Conservation (phyloP, 352 stramenopile genomes). For the Peronosclerospora sorghi region DNA sequence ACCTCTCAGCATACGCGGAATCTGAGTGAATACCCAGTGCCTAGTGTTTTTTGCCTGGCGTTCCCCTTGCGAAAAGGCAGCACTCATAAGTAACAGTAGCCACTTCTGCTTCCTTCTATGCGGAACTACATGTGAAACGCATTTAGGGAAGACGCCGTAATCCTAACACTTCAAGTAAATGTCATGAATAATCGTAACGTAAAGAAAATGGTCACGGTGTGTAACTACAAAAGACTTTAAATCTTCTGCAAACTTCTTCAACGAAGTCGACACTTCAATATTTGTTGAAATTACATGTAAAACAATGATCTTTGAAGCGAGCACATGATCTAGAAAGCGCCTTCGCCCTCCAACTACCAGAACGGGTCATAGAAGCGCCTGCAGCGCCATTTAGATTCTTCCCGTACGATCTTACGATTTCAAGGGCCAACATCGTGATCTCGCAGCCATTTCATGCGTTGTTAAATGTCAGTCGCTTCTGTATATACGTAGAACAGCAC, state of each 20-base stretch:
- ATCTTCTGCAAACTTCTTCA: constrained; percentile 47
- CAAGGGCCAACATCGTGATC: constrained; percentile 49
- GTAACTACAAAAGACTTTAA: too few relatives aligned
- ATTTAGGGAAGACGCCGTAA: too few relatives aligned
- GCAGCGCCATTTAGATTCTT: constrained; percentile 46
- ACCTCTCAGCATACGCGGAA: too few relatives aligned
- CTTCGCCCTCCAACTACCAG: constrained; percentile 45
- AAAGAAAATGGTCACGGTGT: too few relatives aligned
- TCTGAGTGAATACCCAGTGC: too few relatives aligned
- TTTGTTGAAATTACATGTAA: constrained; percentile 87
- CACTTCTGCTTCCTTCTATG: too few relatives aligned
- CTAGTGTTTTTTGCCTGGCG: too few relatives aligned
- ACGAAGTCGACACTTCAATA: constrained; percentile 40
- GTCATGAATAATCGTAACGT: too few relatives aligned
- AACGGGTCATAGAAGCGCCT: constrained; percentile 7
- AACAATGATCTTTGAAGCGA: constrained; percentile 86
- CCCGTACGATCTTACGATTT: constrained; percentile 47
- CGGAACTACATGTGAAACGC: too few relatives aligned
- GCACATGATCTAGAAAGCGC: constrained; percentile 46
- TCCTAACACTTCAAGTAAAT: too few relatives aligned
- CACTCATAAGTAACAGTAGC: too few relatives aligned
- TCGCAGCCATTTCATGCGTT: constrained; percentile 57
- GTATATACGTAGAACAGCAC: constrained; percentile 50
- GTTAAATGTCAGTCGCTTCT: constrained; percentile 59
- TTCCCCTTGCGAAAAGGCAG: too few relatives aligned